phyloP scores from a whole-genome alignment of 2,329 filamentous ascomycete genomes.

The Coniella vitis region DNA sequence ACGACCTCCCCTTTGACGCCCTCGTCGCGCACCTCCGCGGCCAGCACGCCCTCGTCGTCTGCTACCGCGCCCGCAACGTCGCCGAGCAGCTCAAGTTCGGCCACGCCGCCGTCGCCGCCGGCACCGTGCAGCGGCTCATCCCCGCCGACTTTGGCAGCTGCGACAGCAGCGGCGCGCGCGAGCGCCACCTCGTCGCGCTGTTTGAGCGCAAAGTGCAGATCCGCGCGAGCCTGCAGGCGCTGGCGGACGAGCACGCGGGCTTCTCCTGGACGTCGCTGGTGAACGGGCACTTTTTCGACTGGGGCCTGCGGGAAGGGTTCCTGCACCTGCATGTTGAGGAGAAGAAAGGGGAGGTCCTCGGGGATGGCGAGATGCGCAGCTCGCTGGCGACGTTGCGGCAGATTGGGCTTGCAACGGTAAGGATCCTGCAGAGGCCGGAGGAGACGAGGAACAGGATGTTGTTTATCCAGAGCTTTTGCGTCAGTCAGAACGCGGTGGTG shows the following conservation, averaged over 20 bases:
- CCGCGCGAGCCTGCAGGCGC: conserved; percentile 24
- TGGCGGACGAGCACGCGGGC: conserved; percentile 19
- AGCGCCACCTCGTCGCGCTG: conserved; percentile 29
- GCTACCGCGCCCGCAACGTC: conserved; percentile 26
- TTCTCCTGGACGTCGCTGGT: conserved; percentile 34
- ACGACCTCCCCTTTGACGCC: conserved; percentile 24
- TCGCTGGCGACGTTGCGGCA: conserved; percentile 30
- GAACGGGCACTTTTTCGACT: conserved; percentile 35
- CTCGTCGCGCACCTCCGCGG: conserved; percentile 26
- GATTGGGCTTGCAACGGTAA: conserved; percentile 28
- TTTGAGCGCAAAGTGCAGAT: conserved; percentile 30
- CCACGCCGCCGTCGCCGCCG: conserved; percentile 29
- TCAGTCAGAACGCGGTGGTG: conserved; percentile 30
- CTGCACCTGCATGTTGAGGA: conserved; percentile 28
- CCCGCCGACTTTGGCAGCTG: conserved; percentile 36
- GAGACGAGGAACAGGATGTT: conserved; percentile 28
- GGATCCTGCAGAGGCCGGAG: conserved; percentile 23
- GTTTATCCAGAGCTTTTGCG: conserved; percentile 35
- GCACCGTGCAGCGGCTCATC: conserved; percentile 29
- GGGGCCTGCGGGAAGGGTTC: conserved; percentile 30
- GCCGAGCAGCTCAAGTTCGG: conserved; percentile 29
- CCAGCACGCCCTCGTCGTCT: conserved; percentile 31
- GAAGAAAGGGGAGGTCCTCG: conserved; percentile 28
- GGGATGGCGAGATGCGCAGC: conserved; percentile 25
- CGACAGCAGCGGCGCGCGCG: conserved; percentile 27